These are phyloP conservation scores for Podospora australis DNA, from an alignment of 495 filamentous ascomycete genomes.

Conservation along the genomic window DNA sequence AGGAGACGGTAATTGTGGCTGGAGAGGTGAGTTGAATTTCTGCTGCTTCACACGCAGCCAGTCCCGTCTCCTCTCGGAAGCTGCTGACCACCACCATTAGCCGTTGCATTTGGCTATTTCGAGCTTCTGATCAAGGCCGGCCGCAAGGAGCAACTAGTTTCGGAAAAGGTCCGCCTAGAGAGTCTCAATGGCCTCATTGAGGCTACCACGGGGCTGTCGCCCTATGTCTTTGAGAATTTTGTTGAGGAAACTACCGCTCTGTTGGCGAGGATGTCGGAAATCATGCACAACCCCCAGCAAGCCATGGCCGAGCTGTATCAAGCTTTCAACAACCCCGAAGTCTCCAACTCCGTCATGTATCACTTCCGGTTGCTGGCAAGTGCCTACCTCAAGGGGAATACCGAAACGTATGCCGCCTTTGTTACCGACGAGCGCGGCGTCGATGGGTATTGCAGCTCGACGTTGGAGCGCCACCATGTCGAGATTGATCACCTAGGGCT, in stretches of 20 bases:
- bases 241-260: slow-evolving; percentile 65
- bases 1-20: slow-evolving; percentile 95
- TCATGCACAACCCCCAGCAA: slow-evolving; percentile 48
- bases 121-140: slow-evolving; percentile 67
- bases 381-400: slow-evolving; percentile 76
- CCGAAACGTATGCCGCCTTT: slow-evolving; percentile 63
- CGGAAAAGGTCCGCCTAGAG: slow-evolving; percentile 64
- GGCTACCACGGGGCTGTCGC: slow-evolving; percentile 58
- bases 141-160: slow-evolving; percentile 56
- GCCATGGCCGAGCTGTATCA: slow-evolving; percentile 55
- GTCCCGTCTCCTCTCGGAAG: no score
- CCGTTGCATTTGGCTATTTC: slow-evolving; percentile 88
- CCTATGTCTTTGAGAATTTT: slow-evolving; percentile 74
- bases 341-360: slow-evolving; percentile 65
- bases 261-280: slow-evolving; percentile 52
- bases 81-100: slow-evolving; percentile 39
- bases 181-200: slow-evolving; percentile 62
- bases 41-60: background rate
- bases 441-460: slow-evolving; percentile 60
- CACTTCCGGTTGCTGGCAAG: slow-evolving; percentile 69
- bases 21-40: slow-evolving; percentile 69
- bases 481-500: slow-evolving; percentile 91
- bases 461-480: slow-evolving; percentile 65
- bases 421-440: slow-evolving; percentile 50
- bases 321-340: slow-evolving; percentile 66